Evolutionary conservation across 2,329 filamentous ascomycete genomes (phyloP).

Genomic region (Claviceps digitariae): DNA sequence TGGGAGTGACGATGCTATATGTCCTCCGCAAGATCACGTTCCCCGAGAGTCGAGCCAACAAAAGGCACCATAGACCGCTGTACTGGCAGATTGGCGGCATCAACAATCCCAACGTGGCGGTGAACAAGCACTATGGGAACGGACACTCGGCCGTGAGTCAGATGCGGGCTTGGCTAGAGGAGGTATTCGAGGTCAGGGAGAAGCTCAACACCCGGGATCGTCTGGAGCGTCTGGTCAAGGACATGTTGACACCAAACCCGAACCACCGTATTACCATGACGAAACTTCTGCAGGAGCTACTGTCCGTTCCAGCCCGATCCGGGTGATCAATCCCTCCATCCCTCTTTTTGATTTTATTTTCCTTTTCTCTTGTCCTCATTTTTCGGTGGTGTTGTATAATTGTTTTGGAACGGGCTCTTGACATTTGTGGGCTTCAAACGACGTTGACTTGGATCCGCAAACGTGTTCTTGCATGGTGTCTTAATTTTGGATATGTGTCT

Average conservation of each 20-base stretch:
- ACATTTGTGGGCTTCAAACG: not conserved
- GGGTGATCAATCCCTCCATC: not conserved
- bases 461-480: too few species aligned
- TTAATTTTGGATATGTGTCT: too few species aligned
- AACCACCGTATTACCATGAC: slow-evolving; percentile 40
- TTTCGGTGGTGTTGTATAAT: not conserved
- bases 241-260: slow-evolving; percentile 41
- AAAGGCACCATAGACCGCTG: slow-evolving; percentile 33
- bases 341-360: not conserved
- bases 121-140: slow-evolving; percentile 21
- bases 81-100: slow-evolving; percentile 47
- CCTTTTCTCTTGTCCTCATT: not conserved
- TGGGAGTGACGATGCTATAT: slow-evolving; percentile 48
- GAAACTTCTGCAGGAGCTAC: slow-evolving; percentile 33
- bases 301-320: slow-evolving; percentile 12
- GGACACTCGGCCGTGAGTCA: slow-evolving; percentile 30
- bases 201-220: slow-evolving; percentile 32
- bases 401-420: not conserved
- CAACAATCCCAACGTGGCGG: slow-evolving; percentile 24
- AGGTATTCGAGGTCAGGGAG: slow-evolving; percentile 35
- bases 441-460: too few species aligned
- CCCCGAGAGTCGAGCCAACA: slow-evolving; percentile 35
- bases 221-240: slow-evolving; percentile 36
- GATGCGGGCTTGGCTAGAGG: slow-evolving; percentile 43
- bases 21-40: slow-evolving; percentile 41